Evolutionary conservation across 768 basidiomycete species (phyloP), one percentile per base, ranked within the genome.

Genomic region (Pisolithus albus): DNA sequence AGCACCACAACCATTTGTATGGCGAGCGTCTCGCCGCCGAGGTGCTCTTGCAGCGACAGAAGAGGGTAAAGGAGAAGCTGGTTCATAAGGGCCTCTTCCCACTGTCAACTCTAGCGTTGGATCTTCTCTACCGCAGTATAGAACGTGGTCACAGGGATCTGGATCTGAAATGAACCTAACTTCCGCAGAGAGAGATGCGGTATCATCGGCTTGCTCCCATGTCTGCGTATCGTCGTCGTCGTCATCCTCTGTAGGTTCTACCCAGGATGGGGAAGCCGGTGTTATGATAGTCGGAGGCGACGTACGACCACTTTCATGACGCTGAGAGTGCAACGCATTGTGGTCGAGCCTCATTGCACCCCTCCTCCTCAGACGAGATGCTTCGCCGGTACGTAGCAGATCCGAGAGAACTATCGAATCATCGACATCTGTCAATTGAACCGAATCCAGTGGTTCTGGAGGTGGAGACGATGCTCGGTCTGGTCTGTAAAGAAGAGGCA

Each of bases 381-480:
- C 82, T 61, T 88, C 86, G 15, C 81, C 86, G 1, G 82, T 82
- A 47, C 86, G 82, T 15, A 88, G 74, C 39, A 88, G 75, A 64
- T 88, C 86, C 2, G 83, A 84, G 42, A 88, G 76, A 18, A 86
- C 78, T 51, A 88, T 83, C 30, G 81, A 75, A 60, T 82, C 82
- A 58, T 88, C 86, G 2, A 72, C 75, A 52, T 85, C 82, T 36
- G 71, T 70, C 24, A 66, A 70, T 21, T 70, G 60, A 23, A 64
- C 43, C 19, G 40, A 23, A 26, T 65, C 66, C 43, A 54, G 50
- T 21, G 52, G 50, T 19, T 19, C 24, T 34, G 61, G 54, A 2
- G 23, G 51, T 8, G 42, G 26, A 30, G 41, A 19, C 6, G 55
- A 53, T 10, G 51, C 45, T 19, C 57, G 43, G 32, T 47, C 45